A percentile compares a stretch with the other conserved stretches of the same genome.
Conservation (phyloP, 164 flowering plant genomes). For the Umbellularia californica region DNA sequence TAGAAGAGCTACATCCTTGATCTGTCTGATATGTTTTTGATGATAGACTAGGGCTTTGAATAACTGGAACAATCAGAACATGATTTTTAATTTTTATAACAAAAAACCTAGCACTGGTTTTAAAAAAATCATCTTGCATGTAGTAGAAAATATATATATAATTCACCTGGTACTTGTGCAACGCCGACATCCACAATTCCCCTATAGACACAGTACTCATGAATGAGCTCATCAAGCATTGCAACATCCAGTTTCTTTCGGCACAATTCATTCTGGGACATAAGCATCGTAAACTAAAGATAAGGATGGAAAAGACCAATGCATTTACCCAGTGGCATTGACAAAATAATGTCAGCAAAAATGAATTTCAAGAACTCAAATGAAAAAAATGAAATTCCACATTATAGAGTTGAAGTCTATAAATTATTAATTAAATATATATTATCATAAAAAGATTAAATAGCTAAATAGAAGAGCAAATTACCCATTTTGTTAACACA, state of each 20-base stretch:
- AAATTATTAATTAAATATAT: too few relatives aligned
- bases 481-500: too few relatives aligned
- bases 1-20: slow-evolving; percentile 33
- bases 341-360: neutral
- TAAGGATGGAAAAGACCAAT: neutral
- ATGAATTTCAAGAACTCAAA: neutral
- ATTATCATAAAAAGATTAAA: too few relatives aligned
- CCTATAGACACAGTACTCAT: slow-evolving; percentile 89
- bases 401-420: neutral
- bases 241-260: slow-evolving; percentile 73
- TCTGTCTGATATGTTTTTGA: slow-evolving; percentile 29
- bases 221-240: slow-evolving; percentile 87
- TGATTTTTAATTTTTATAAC: neutral
- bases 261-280: slow-evolving; percentile 81
- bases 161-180: slow-evolving; percentile 32
- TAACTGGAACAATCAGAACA: slow-evolving; percentile 18
- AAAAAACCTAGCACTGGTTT: neutral
- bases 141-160: neutral
- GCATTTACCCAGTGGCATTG: neutral
- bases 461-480: too few relatives aligned
- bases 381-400: neutral
- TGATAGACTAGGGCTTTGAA: slow-evolving; percentile 23
- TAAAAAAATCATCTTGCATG: neutral
- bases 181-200: slow-evolving; percentile 72
- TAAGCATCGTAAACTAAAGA: slow-evolving; percentile 3